These are phyloP conservation scores for Mycotypha africana DNA, from an alignment of 371 early-diverging fungal species.

Conservation along the genomic window DNA sequence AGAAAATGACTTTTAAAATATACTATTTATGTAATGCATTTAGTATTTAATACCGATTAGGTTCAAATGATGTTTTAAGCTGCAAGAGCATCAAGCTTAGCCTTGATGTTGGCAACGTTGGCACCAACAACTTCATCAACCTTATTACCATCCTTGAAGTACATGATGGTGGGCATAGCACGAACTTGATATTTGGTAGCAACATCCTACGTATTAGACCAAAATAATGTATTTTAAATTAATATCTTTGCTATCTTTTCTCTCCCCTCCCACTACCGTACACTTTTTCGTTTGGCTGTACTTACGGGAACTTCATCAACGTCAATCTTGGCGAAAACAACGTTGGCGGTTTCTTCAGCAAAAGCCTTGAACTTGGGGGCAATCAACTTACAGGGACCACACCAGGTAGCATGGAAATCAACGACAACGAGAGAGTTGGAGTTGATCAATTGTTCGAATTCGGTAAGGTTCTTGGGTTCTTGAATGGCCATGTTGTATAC, in stretches of 20 bases:
- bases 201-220: conserved; percentile 49
- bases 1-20: too few species aligned
- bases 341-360: conserved; percentile 43
- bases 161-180: conserved; percentile 92
- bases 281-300: too few species aligned
- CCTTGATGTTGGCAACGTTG: conserved; percentile 26
- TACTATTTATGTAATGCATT: too few species aligned
- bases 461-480: conserved; percentile 23
- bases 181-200: conserved; percentile 60
- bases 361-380: conserved; percentile 66
- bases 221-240: too few species aligned
- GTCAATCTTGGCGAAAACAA: conserved; percentile 81
- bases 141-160: conserved; percentile 70
- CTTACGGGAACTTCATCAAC: conserved; percentile 64
- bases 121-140: conserved; percentile 74
- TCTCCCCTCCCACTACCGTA: too few species aligned
- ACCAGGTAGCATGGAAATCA: conserved; percentile 71
- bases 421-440: conserved; percentile 41
- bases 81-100: too few species aligned
- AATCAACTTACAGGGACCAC: conserved; percentile 87
- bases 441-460: conserved; percentile 26
- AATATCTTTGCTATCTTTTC: too few species aligned
- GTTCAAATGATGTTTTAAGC: too few species aligned
- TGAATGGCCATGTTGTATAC: conserved; percentile 9
- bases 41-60: too few species aligned